phyloP scores from a whole-genome alignment of 177 flowering plant genomes.

The Telopea speciosissima region DNA sequence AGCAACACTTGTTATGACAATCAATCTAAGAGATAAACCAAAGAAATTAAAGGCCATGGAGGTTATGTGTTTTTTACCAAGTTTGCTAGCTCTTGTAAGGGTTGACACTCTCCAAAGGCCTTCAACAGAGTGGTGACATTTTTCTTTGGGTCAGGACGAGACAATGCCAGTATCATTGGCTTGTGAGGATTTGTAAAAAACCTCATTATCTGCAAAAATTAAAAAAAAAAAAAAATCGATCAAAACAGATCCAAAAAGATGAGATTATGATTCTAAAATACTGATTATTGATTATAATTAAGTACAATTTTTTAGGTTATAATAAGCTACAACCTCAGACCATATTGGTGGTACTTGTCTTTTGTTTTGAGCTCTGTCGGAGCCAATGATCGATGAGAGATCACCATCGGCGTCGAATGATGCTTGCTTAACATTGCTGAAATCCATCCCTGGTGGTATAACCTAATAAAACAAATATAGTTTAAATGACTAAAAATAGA shows the following conservation, averaged over 20 bases:
- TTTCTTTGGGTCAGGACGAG: conserved; percentile 88
- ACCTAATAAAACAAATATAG: conserved; percentile 33
- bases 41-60: background rate
- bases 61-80: conserved; percentile 33
- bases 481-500: background rate
- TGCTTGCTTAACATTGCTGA: conserved; percentile 59
- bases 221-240: too few relatives aligned
- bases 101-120: conserved; percentile 80
- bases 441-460: conserved; percentile 91
- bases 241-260: background rate
- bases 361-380: conserved; percentile 39
- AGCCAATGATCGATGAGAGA: conserved; percentile 44
- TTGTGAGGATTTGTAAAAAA: conserved; percentile 84
- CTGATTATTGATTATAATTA: background rate
- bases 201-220: conserved; percentile 64
- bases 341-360: conserved; percentile 59
- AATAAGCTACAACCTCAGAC: conserved; percentile 51
- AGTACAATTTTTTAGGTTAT: background rate
- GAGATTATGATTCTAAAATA: background rate
- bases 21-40: background rate
- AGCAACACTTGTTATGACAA: background rate
- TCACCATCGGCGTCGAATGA: conserved; percentile 53
- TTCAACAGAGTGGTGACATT: conserved; percentile 70
- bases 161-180: conserved; percentile 80
- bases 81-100: conserved; percentile 68